A percentile compares a stretch with the other conserved stretches of the same genome.
Conservation (phyloP, 805 yeast genomes). For the Yamadazyma scolyti region DNA sequence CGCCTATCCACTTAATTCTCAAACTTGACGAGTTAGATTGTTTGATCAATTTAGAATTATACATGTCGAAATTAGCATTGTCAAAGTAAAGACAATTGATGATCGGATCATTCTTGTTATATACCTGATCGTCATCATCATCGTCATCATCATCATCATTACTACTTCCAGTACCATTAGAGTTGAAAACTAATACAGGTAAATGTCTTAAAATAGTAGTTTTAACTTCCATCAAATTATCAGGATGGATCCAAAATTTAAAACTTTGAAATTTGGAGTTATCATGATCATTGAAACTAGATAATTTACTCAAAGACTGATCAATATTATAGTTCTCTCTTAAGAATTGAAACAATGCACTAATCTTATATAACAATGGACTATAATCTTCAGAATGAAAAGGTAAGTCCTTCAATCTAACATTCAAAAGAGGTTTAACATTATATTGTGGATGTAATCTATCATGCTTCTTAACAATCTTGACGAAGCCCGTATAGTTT, state of each 20-base stretch:
- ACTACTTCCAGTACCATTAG: neutral
- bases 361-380: constrained; percentile 79
- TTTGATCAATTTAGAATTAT: constrained; percentile 78
- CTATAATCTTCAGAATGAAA: constrained; percentile 94
- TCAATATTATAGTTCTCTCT: constrained; percentile 65
- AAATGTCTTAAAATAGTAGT: constrained; percentile 90
- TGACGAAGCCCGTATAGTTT: constrained; percentile 91
- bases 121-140: constrained; percentile 23
- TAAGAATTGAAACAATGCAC: constrained; percentile 75
- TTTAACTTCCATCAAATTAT: constrained; percentile 88
- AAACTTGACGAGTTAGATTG: constrained; percentile 68
- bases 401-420: constrained; percentile 81
- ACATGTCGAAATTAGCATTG: constrained; percentile 74
- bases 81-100: constrained; percentile 89
- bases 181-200: constrained; percentile 77
- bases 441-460: constrained; percentile 82
- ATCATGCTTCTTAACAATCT: constrained; percentile 95
- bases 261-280: constrained; percentile 54
- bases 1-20: constrained; percentile 90
- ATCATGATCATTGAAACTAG: constrained; percentile 42
- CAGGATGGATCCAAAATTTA: constrained; percentile 97
- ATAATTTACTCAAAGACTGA: constrained; percentile 45
- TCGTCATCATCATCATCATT: constrained; percentile 51
- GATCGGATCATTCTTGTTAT: constrained; percentile 49
- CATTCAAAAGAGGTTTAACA: constrained; percentile 86